These are phyloP conservation scores for Epichloe hybrida DNA, from an alignment of 2,329 filamentous ascomycete genomes.

Conservation along the genomic window DNA sequence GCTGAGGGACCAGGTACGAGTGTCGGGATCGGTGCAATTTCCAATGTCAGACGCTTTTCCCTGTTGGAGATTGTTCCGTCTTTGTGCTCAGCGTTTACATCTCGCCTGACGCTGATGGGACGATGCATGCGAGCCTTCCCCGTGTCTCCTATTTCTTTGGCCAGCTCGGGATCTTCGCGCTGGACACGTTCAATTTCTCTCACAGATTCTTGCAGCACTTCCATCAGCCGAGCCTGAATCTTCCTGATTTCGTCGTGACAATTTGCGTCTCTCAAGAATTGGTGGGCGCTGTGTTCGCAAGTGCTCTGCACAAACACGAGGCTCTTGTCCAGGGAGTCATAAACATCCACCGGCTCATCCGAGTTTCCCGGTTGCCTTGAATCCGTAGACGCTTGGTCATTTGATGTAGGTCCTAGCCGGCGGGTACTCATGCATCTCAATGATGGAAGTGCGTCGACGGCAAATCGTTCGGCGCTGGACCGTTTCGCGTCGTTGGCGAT, in stretches of 20 bases:
- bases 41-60: constrained; percentile 12
- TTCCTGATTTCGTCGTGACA: constrained; percentile 64
- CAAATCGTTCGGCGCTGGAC: constrained; percentile 22
- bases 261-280: constrained; percentile 77
- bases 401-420: constrained; percentile 17
- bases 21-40: constrained; percentile 7
- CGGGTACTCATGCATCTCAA: constrained; percentile 27
- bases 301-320: constrained; percentile 69
- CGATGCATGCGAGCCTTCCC: constrained; percentile 35
- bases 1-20: constrained; percentile 8
- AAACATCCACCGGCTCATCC: constrained; percentile 31
- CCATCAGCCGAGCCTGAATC: constrained; percentile 50
- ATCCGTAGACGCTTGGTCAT: constrained; percentile 10
- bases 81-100: constrained; percentile 20
- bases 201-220: constrained; percentile 47
- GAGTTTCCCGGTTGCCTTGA: neutral
- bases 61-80: constrained; percentile 13
- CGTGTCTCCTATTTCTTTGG: constrained; percentile 24
- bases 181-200: constrained; percentile 44
- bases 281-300: constrained; percentile 78
- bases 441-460: constrained; percentile 22
- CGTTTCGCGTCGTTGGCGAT: constrained; percentile 34
- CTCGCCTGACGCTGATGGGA: constrained; percentile 39
- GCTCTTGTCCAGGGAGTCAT: constrained; percentile 63
- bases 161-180: constrained; percentile 35